phyloP scores from a whole-genome alignment of 2,329 filamentous ascomycete species.

The Torrubiellomyces zombiae region DNA sequence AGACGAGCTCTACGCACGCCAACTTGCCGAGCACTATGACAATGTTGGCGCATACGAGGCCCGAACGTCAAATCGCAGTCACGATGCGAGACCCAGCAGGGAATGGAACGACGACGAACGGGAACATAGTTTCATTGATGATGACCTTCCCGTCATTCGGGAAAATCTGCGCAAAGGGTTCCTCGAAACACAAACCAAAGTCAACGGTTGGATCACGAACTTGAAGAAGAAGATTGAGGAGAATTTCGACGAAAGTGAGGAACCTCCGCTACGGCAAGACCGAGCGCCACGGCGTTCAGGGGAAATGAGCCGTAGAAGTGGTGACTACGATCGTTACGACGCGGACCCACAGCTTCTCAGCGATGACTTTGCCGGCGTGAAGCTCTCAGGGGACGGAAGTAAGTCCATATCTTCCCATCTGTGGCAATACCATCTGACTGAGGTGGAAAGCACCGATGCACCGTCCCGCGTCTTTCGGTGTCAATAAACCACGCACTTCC shows the following conservation, averaged over 20 bases:
- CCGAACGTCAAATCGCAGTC: conserved; percentile 30
- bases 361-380: conserved; percentile 70
- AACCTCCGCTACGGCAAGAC: conserved; percentile 12
- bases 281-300: conserved; percentile 32
- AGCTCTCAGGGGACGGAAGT: conserved; percentile 46
- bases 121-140: conserved; percentile 86
- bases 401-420: conserved; percentile 17
- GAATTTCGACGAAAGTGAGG: conserved; percentile 58
- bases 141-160: conserved; percentile 83
- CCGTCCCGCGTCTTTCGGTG: too few relatives aligned
- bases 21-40: conserved; percentile 82
- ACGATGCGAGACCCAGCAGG: conserved; percentile 23
- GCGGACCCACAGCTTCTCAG: conserved; percentile 80
- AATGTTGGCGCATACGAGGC: conserved; percentile 41
- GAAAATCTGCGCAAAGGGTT: conserved; percentile 93
- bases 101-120: conserved; percentile 36
- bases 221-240: conserved; percentile 91
- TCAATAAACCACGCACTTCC: too few relatives aligned
- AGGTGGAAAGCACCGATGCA: conserved; percentile 20
- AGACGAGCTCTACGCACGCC: conserved; percentile 81
- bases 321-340: conserved; percentile 84
- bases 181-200: conserved; percentile 77
- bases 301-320: conserved; percentile 53
- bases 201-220: conserved; percentile 83
- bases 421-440: too few relatives aligned